Evolutionary conservation across 2,329 filamentous ascomycete genomes (phyloP), one percentile per base, ranked within the genome.

Genomic region (Nannizzia gypsea): DNA sequence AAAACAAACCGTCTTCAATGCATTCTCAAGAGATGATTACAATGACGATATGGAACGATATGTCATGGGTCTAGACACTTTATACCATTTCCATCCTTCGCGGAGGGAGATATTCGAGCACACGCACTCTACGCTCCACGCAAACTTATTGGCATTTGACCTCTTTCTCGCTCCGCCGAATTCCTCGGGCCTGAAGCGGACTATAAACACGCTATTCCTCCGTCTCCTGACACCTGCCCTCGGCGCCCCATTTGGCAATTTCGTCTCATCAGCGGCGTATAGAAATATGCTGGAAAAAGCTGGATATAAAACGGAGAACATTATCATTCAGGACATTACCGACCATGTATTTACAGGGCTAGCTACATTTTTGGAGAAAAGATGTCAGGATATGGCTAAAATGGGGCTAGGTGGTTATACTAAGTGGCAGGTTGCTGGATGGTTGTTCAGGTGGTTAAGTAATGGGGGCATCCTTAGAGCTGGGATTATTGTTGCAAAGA

Each of bases 51-150:
- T 34, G 9, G 62, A 64, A 36, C 58, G 63, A 46, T 64, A 63
- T 56, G 63, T 83, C 0, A 71, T 83, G 0, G 81, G 77, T 0
- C 72, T 83, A 0, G 81, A 83, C 65, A 80, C 80, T 1, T 66
- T 82, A 3, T 83, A 84, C 59, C 80, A 83, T 66, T 83, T 83
- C 65, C 72, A 71, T 0, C 81, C 81, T 0, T 82, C 80, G 0
- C 71, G 81, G 13, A 72, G 69, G 59, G 74, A 76, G 0, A 65
- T 82, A 1, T 73, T 83, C 13, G 60, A 68, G 6, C 71, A 78
- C 48, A 74, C 78, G 0, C 68, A 71, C 3, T 66, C 63, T 2
- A 68, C 68, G 0, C 71, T 83, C 0, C 64, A 72, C 2, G 80
- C 80, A 1, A 76, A 78, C 0, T 68, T 81, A 57, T 80, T 82